phyloP scores from a whole-genome alignment of 441 rosid genomes.

The Gossypium gossypioides region DNA sequence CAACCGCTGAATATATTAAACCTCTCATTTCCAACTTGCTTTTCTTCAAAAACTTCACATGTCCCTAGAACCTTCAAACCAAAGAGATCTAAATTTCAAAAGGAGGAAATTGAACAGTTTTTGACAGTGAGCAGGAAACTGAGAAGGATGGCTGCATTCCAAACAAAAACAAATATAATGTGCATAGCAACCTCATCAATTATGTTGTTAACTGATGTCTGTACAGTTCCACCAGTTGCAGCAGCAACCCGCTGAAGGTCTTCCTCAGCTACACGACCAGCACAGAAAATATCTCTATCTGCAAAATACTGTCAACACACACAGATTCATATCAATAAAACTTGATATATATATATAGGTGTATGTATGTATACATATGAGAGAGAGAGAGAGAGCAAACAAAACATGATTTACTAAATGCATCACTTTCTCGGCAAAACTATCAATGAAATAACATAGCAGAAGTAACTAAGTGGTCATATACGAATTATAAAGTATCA shows the following conservation, averaged over 20 bases:
- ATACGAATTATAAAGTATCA: background rate
- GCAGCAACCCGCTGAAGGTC: constrained; percentile 90
- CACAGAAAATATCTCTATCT: constrained; percentile 96
- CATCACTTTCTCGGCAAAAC: background rate
- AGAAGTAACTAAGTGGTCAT: background rate
- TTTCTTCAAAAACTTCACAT: constrained; percentile 92
- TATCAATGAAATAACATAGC: background rate
- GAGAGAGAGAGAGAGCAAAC: background rate
- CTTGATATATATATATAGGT: background rate
- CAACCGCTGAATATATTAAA: constrained; percentile 97
- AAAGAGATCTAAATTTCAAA: constrained; percentile 13
- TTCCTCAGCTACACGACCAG: constrained; percentile 96
- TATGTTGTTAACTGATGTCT: constrained; percentile 87
- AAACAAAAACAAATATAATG: constrained; percentile 8
- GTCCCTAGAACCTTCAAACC: constrained; percentile 77
- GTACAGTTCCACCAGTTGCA: constrained; percentile 92
- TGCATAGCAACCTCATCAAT: constrained; percentile 56
- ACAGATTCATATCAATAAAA: constrained; percentile 5
- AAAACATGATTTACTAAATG: background rate
- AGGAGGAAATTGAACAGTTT: constrained; percentile 7
- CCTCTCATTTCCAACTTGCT: constrained; percentile 96
- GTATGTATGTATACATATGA: too few relatives aligned
- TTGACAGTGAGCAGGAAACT: background rate
- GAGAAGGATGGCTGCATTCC: background rate
- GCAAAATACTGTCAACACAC: constrained; percentile 75